Evolutionary conservation across 2,329 filamentous ascomycete genomes (phyloP).

Genomic region (Dactylonectria estremocensis): DNA sequence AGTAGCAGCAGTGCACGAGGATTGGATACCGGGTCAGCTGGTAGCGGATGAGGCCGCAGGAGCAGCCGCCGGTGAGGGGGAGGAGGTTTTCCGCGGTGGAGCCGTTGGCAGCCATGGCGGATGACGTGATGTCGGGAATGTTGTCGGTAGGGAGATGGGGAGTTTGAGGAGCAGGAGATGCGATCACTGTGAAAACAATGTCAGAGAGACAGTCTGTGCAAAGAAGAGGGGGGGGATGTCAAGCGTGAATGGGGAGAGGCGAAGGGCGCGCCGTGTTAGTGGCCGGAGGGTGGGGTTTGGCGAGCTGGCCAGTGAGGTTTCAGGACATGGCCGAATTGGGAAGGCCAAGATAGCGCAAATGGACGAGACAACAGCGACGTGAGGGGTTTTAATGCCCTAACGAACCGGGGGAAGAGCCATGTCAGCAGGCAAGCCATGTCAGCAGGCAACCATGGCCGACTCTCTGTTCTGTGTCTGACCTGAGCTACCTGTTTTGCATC

Average conservation of each 20-base stretch:
- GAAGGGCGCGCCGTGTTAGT: conserved; percentile 18
- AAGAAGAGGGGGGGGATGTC: neutral
- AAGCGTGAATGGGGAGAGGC: neutral
- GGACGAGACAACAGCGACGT: neutral
- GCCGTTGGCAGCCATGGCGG: conserved; percentile 45
- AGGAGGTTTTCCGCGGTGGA: conserved; percentile 44
- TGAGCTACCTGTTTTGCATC: no score
- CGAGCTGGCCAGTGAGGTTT: conserved; percentile 49
- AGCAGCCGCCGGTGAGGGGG: conserved; percentile 67
- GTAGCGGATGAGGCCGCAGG: conserved; percentile 79
- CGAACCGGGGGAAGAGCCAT: neutral
- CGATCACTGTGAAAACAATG: conserved; percentile 2
- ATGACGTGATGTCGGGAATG: neutral
- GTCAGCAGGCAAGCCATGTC: neutral
- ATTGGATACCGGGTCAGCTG: conserved; percentile 70
- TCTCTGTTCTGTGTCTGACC: no score
- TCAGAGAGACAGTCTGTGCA: conserved; percentile 23
- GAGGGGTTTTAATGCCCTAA: conserved; percentile 26
- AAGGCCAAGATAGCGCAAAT: conserved; percentile 30
- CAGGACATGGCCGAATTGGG: conserved; percentile 49
- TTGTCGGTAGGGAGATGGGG: no score
- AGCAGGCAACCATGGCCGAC: neutral
- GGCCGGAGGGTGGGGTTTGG: conserved; percentile 39
- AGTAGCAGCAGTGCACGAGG: conserved; percentile 63
- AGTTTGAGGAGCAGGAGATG: conserved; percentile 3